phyloP scores from a whole-genome alignment of 805 yeast genomes.

The Jamesozyma jinghongensis region DNA sequence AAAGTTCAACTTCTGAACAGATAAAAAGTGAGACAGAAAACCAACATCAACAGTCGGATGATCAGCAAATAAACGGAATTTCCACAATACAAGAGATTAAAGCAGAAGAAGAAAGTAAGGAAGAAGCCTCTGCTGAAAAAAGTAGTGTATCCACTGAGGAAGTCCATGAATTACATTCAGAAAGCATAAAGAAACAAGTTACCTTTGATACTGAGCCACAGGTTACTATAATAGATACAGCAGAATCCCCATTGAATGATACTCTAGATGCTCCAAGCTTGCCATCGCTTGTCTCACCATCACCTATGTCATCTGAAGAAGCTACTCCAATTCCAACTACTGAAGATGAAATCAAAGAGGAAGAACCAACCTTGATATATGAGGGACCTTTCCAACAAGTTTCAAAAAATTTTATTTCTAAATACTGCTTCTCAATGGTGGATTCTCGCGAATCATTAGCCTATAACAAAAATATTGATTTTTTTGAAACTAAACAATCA shows the following conservation, averaged over 20 bases:
- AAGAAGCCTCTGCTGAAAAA: too few species aligned
- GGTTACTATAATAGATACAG: conserved; percentile 11
- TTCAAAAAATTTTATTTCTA: conserved; percentile 43
- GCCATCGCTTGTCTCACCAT: neutral
- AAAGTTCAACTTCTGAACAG: too few species aligned
- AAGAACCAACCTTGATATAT: conserved; percentile 24
- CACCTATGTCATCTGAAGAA: conserved; percentile 6
- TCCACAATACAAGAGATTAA: too few species aligned
- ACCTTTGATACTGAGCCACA: conserved; percentile 14
- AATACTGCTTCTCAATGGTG: conserved; percentile 34
- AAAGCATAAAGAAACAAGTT: conserved; percentile 13
- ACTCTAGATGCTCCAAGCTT: neutral
- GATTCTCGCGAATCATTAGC: neutral
- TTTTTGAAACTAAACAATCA: neutral
- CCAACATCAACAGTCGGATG: too few species aligned
- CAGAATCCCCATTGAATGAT: conserved; percentile 7
- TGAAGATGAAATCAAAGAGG: conserved; percentile 6
- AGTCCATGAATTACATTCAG: too few species aligned
- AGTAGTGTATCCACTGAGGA: too few species aligned
- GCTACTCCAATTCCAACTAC: conserved; percentile 5
- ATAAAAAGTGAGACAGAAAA: too few species aligned
- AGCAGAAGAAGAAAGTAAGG: too few species aligned
- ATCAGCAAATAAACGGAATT: too few species aligned
- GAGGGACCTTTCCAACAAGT: conserved; percentile 67
- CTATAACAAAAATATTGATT: neutral